Evolutionary conservation across 257 asterid species (phyloP).

Genomic region (Gynochthodes officinalis): DNA sequence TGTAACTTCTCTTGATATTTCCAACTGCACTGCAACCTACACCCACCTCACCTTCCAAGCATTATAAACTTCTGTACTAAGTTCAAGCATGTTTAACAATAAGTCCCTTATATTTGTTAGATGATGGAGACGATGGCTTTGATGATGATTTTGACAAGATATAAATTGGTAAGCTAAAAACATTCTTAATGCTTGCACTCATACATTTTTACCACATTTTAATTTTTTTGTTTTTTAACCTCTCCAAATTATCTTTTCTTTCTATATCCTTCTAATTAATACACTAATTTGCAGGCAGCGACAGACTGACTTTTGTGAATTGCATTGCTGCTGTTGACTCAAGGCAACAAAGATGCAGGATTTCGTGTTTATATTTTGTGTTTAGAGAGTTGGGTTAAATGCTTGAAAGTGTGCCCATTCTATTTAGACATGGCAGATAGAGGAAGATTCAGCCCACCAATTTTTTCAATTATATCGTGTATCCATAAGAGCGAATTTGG

Average conservation of each 20-base stretch:
- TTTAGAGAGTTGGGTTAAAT: background rate
- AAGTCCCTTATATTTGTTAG: conserved; percentile 34
- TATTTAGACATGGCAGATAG: background rate
- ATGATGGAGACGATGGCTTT: conserved; percentile 59
- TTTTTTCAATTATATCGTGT: background rate
- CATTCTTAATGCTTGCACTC: background rate
- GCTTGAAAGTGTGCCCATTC: background rate
- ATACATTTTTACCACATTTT: background rate
- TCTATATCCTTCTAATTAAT: background rate
- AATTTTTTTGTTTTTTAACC: background rate
- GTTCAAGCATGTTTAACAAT: background rate
- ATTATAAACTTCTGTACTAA: background rate
- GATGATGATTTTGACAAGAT: conserved; percentile 85
- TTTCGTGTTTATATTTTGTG: background rate
- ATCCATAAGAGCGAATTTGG: background rate
- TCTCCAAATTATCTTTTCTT: background rate
- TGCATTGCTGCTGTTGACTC: background rate
- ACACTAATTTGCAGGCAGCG: background rate
- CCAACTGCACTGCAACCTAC: background rate
- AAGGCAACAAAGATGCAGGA: background rate
- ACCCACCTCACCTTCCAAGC: background rate
- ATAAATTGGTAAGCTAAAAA: conserved; percentile 47
- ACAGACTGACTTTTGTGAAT: background rate
- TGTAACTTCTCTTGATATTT: background rate
- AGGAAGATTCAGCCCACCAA: background rate